phyloP scores from a whole-genome alignment of 306 rosid species.

The Biancaea sappan region DNA sequence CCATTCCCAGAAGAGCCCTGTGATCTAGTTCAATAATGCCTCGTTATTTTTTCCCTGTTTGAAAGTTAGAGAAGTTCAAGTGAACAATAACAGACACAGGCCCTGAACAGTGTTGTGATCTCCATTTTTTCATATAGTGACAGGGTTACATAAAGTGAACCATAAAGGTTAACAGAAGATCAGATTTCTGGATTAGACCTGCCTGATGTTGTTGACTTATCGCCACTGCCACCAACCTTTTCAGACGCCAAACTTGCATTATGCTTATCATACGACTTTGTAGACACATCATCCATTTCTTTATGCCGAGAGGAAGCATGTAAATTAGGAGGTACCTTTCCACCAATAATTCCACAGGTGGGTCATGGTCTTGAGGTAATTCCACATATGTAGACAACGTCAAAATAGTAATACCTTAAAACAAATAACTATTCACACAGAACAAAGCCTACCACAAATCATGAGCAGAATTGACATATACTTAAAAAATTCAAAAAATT shows the following conservation, averaged over 20 bases:
- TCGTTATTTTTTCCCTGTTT: neutral
- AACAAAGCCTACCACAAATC: slow-evolving; percentile 47
- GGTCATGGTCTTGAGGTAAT: slow-evolving; percentile 49
- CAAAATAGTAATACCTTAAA: slow-evolving; percentile 8
- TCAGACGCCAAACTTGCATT: slow-evolving; percentile 42
- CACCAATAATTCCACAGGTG: slow-evolving; percentile 47
- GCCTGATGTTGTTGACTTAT: slow-evolving; percentile 40
- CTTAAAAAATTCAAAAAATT: no score
- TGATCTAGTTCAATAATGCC: neutral
- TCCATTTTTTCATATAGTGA: slow-evolving; percentile 2
- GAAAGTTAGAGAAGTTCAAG: neutral
- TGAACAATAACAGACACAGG: neutral
- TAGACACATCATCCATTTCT: slow-evolving; percentile 41
- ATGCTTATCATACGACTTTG: slow-evolving; percentile 40
- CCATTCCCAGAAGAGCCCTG: neutral
- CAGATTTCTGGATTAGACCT: slow-evolving; percentile 42
- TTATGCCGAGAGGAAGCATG: slow-evolving; percentile 41
- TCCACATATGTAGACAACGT: slow-evolving; percentile 44
- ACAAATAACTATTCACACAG: neutral
- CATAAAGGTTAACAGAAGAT: slow-evolving; percentile 53
- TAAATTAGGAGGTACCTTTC: slow-evolving; percentile 48
- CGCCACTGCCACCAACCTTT: slow-evolving; percentile 38
- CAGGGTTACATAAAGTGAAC: neutral
- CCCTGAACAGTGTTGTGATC: neutral
- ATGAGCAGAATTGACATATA: slow-evolving; percentile 32